Evolutionary conservation across 352 stramenopile species (phyloP).

Genomic region (Phytopythium delawarense): DNA sequence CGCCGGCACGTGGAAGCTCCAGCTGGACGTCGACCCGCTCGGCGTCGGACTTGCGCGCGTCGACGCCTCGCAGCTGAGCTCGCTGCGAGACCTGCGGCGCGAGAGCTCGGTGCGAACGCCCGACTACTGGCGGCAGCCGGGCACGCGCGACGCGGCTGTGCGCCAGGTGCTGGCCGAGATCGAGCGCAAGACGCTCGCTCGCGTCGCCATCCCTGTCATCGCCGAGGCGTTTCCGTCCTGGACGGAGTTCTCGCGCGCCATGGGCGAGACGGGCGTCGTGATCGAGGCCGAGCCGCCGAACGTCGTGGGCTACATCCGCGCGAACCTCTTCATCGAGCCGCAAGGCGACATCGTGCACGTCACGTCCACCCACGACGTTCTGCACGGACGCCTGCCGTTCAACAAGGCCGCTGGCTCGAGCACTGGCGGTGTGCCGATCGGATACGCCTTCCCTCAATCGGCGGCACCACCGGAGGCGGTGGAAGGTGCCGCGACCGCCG

Average conservation of each 20-base stretch:
- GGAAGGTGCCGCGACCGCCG: constrained; percentile 47
- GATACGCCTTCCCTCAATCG: constrained; percentile 76
- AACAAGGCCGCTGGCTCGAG: background rate
- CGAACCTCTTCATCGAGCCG: constrained; percentile 80
- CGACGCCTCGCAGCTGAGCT: constrained; percentile 54
- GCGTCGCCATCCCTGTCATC: constrained; percentile 22
- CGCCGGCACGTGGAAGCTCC: constrained; percentile 71
- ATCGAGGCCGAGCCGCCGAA: constrained; percentile 63
- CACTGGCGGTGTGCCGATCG: constrained; percentile 20
- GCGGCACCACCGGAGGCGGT: constrained; percentile 72
- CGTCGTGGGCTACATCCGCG: constrained; percentile 44
- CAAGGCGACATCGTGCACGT: constrained; percentile 35
- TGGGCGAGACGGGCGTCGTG: constrained; percentile 69
- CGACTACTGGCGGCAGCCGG: constrained; percentile 72
- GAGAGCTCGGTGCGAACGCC: constrained; percentile 39
- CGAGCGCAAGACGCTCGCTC: constrained; percentile 33
- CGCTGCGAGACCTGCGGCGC: constrained; percentile 56
- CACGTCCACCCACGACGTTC: constrained; percentile 62
- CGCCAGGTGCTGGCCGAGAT: constrained; percentile 56
- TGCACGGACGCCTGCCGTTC: constrained; percentile 15
- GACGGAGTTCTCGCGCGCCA: constrained; percentile 45
- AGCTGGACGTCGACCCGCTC: constrained; percentile 77
- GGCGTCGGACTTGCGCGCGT: constrained; percentile 56
- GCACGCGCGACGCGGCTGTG: constrained; percentile 51
- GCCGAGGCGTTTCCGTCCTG: constrained; percentile 63